phyloP scores from a whole-genome alignment of 2,329 filamentous ascomycete species.

The Macrophomina pseudophaseolina region DNA sequence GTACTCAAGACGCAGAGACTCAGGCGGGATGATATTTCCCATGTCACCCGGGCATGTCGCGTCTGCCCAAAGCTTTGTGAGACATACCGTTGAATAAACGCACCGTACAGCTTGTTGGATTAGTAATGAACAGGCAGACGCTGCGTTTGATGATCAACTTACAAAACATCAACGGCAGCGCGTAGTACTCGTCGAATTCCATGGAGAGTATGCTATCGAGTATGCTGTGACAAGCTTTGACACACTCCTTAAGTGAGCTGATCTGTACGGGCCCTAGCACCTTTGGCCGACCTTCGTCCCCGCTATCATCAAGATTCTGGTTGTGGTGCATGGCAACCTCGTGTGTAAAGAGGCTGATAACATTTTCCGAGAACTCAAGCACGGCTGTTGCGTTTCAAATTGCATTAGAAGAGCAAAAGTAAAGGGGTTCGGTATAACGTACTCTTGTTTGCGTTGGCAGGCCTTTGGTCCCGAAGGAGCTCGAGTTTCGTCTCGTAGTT shows the following conservation, averaged over 20 bases:
- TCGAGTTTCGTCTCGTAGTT: slow-evolving; percentile 21
- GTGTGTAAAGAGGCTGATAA: slow-evolving; percentile 56
- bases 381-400: slow-evolving; percentile 35
- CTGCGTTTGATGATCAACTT: slow-evolving; percentile 31
- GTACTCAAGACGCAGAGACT: slow-evolving; percentile 53
- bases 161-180: slow-evolving; percentile 54
- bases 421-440: background rate
- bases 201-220: slow-evolving; percentile 56
- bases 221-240: slow-evolving; percentile 53
- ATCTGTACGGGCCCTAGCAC: slow-evolving; percentile 54
- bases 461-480: slow-evolving; percentile 2
- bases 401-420: background rate
- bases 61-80: slow-evolving; percentile 66
- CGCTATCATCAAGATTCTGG: slow-evolving; percentile 46
- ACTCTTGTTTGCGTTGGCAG: slow-evolving; percentile 36
- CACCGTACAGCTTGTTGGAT: slow-evolving; percentile 53
- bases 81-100: slow-evolving; percentile 62
- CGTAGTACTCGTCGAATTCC: slow-evolving; percentile 50
- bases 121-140: slow-evolving; percentile 26
- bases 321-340: slow-evolving; percentile 56
- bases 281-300: slow-evolving; percentile 38
- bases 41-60: slow-evolving; percentile 56
- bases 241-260: slow-evolving; percentile 53
- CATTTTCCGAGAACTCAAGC: slow-evolving; percentile 52
- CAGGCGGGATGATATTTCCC: slow-evolving; percentile 54